Evolutionary conservation across 1,139 yeast genomes (phyloP).

Genomic region (Torulaspora globosa): DNA sequence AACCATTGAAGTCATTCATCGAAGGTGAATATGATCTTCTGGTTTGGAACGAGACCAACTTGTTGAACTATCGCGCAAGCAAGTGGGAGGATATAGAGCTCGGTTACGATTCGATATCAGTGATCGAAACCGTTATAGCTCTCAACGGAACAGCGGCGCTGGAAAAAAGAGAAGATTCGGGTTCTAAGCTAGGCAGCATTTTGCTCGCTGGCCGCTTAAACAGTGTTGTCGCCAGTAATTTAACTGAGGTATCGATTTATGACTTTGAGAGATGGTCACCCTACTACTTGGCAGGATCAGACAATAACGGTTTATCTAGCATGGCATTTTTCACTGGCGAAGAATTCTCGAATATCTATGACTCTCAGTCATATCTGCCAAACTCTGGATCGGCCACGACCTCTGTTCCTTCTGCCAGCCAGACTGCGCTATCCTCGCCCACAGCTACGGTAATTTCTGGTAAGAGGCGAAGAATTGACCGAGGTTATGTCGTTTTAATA

Average conservation of each 20-base stretch:
- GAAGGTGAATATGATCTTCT: slow-evolving; percentile 15
- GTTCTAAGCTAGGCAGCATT: slow-evolving; percentile 41
- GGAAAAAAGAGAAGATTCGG: slow-evolving; percentile 13
- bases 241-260: slow-evolving; percentile 62
- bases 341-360: slow-evolving; percentile 36
- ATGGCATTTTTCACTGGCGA: slow-evolving; percentile 35
- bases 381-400: neutral
- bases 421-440: slow-evolving; percentile 17
- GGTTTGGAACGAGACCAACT: slow-evolving; percentile 23
- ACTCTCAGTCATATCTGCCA: slow-evolving; percentile 31
- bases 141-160: slow-evolving; percentile 9
- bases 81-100: slow-evolving; percentile 18
- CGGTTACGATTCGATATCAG: slow-evolving; percentile 9
- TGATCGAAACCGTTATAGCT: slow-evolving; percentile 10
- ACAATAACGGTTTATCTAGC: slow-evolving; percentile 10
- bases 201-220: slow-evolving; percentile 61
- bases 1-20: slow-evolving; percentile 18
- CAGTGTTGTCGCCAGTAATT: slow-evolving; percentile 59
- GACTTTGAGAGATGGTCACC: slow-evolving; percentile 76
- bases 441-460: slow-evolving; percentile 23
- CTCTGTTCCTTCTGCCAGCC: slow-evolving; percentile 14
- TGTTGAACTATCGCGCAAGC: slow-evolving; percentile 13
- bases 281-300: slow-evolving; percentile 43
- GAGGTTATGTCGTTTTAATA: slow-evolving; percentile 83
- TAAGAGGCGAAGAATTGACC: slow-evolving; percentile 33